Percentiles rank a stretch among this genome's conserved stretches.
Conservation (phyloP, 2,329 filamentous ascomycete genomes). For the Monosporascus ibericus region DNA sequence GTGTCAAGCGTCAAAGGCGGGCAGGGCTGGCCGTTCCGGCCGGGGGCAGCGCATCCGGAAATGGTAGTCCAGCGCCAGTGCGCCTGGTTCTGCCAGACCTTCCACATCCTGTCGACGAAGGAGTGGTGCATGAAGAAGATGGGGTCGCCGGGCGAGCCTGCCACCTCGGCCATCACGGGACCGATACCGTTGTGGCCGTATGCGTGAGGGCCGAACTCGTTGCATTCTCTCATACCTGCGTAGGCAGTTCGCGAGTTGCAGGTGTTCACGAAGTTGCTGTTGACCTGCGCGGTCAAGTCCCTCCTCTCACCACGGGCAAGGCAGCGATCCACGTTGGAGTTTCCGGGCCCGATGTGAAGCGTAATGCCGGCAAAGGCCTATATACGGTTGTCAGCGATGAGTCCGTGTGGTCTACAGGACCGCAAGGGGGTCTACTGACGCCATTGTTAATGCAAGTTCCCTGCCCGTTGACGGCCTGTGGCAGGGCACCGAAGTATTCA, state of each 20-base stretch:
- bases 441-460: slow-evolving; percentile 23
- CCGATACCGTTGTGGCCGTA: slow-evolving; percentile 28
- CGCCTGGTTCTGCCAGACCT: slow-evolving; percentile 22
- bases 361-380: slow-evolving; percentile 18
- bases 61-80: slow-evolving; percentile 18
- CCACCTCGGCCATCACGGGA: slow-evolving; percentile 26
- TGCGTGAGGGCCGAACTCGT: slow-evolving; percentile 22
- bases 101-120: slow-evolving; percentile 24
- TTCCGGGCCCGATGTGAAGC: slow-evolving; percentile 9
- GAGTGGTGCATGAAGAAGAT: slow-evolving; percentile 29
- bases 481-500: slow-evolving; percentile 23
- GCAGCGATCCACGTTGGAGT: slow-evolving; percentile 13
- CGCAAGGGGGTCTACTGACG: slow-evolving; percentile 9
- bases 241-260: slow-evolving; percentile 6
- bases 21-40: slow-evolving; percentile 16
- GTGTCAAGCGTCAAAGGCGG: slow-evolving; percentile 22
- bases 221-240: slow-evolving; percentile 6
- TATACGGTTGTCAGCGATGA: slow-evolving; percentile 1
- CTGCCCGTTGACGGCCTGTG: slow-evolving; percentile 14
- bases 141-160: slow-evolving; percentile 25
- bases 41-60: slow-evolving; percentile 19
- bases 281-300: background rate
- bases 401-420: background rate
- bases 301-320: background rate
- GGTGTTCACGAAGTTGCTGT: slow-evolving; percentile 6